Percentiles rank a stretch among this genome's conserved stretches.
Evolutionary conservation across 768 basidiomycete genomes (phyloP).

Genomic region (Pholiota molesta): DNA sequence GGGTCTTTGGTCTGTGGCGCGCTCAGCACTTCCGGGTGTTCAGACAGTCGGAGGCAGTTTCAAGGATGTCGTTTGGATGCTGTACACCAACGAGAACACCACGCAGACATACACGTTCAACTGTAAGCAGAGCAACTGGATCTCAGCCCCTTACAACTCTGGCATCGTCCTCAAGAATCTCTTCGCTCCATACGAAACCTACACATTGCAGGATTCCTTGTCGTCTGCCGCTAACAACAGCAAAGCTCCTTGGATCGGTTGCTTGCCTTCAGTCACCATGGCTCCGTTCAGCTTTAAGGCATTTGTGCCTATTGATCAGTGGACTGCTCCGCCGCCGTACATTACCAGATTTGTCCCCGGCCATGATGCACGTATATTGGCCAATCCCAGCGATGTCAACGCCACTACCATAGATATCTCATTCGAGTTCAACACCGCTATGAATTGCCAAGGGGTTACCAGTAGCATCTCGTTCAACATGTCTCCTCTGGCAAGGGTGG

Average conservation of each 20-base stretch:
- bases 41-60: slow-evolving; percentile 66
- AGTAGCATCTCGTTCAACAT: slow-evolving; percentile 65
- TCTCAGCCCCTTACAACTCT: slow-evolving; percentile 74
- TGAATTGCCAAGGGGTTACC: slow-evolving; percentile 77
- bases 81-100: slow-evolving; percentile 85
- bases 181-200: slow-evolving; percentile 82
- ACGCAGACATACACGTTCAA: slow-evolving; percentile 66
- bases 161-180: slow-evolving; percentile 72
- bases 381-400: slow-evolving; percentile 45
- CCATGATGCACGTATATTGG: slow-evolving; percentile 76
- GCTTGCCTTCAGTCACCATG: slow-evolving; percentile 66
- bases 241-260: slow-evolving; percentile 71
- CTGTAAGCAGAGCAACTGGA: slow-evolving; percentile 66
- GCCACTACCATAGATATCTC: slow-evolving; percentile 66
- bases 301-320: slow-evolving; percentile 68
- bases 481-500: slow-evolving; percentile 65
- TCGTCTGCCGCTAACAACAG: slow-evolving; percentile 64
- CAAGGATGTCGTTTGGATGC: slow-evolving; percentile 76
- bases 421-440: slow-evolving; percentile 77
- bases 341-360: slow-evolving; percentile 84
- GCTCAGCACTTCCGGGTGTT: slow-evolving; percentile 57
- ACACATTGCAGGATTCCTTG: slow-evolving; percentile 66
- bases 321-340: slow-evolving; percentile 71
- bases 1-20: slow-evolving; percentile 84
- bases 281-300: slow-evolving; percentile 82